Percentiles rank a stretch among this genome's conserved stretches.
Conservation (phyloP, 1,284 basidiomycete genomes). For the Farysia itapuensis region DNA sequence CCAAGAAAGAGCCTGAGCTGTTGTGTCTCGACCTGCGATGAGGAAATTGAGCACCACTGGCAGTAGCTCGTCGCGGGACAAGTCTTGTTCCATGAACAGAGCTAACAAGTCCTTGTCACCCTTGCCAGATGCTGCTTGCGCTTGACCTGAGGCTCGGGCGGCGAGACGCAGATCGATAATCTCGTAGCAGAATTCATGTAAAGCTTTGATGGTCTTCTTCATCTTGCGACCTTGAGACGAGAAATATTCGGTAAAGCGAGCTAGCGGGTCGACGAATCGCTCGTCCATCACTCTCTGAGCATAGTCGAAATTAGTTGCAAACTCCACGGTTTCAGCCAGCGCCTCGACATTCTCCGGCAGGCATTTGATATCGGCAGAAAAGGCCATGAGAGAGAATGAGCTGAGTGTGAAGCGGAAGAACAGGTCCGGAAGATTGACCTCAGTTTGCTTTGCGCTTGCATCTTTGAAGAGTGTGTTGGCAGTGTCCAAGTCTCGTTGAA, state of each 20-base stretch:
- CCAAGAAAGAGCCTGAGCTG: conserved; percentile 46
- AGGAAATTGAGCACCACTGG: conserved; percentile 49
- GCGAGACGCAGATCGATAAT: conserved; percentile 40
- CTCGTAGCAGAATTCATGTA: conserved; percentile 34
- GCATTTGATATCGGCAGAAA: conserved; percentile 33
- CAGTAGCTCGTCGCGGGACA: conserved; percentile 52
- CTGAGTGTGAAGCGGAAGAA: conserved; percentile 48
- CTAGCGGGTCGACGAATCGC: conserved; percentile 36
- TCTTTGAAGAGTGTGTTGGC: conserved; percentile 22
- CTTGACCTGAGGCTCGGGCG: conserved; percentile 16
- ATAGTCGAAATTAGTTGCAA: conserved; percentile 57
- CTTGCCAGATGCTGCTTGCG: conserved; percentile 20
- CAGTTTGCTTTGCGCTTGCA: conserved; percentile 4
- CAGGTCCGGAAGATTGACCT: conserved; percentile 41
- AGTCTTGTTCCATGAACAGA: conserved; percentile 62
- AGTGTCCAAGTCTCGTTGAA: conserved; percentile 17
- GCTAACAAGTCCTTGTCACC: conserved; percentile 58
- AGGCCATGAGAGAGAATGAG: conserved; percentile 46
- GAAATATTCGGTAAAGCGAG: conserved; percentile 37
- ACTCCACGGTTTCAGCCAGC: conserved; percentile 47
- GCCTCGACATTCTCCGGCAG: conserved; percentile 27
- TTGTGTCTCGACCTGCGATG: conserved; percentile 49
- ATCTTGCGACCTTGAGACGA: conserved; percentile 30
- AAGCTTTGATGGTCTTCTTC: conserved; percentile 19
- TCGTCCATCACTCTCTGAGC: conserved; percentile 52